Percentiles rank a stretch among this genome's conserved stretches.
phyloP scores from a whole-genome alignment of 257 asterid genomes.

The Nemophila menziesii region DNA sequence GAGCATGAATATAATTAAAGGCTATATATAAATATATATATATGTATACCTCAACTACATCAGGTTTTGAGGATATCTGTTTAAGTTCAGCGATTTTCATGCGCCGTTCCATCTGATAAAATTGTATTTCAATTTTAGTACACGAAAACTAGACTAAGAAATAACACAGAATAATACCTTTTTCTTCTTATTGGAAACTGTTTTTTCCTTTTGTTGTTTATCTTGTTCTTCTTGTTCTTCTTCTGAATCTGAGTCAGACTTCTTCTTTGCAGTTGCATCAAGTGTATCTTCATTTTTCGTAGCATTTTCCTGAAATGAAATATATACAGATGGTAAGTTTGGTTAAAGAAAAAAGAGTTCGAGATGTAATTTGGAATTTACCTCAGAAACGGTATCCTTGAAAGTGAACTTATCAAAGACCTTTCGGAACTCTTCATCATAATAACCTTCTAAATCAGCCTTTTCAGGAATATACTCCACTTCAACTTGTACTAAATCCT shows the following conservation, averaged over 20 bases:
- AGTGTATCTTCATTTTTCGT: constrained; percentile 47
- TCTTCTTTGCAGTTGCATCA: constrained; percentile 51
- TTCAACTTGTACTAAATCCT: constrained; percentile 63
- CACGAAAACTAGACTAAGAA: neutral
- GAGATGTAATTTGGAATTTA: constrained; percentile 12
- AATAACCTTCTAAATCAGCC: constrained; percentile 54
- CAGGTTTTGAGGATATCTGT: constrained; percentile 70
- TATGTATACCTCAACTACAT: constrained; percentile 76
- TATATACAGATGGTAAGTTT: neutral
- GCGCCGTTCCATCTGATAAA: constrained; percentile 65
- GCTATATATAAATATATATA: too few relatives aligned
- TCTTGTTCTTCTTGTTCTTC: constrained; percentile 87
- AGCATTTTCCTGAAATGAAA: constrained; percentile 43
- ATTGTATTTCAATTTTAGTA: constrained; percentile 9
- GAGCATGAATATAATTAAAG: neutral
- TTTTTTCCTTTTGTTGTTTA: constrained; percentile 59
- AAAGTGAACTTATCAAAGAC: constrained; percentile 83
- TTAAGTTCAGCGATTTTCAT: constrained; percentile 93
- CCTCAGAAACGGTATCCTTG: constrained; percentile 44
- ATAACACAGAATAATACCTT: constrained; percentile 35
- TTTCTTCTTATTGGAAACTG: constrained; percentile 85
- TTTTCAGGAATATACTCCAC: constrained; percentile 85
- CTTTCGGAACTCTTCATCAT: constrained; percentile 72
- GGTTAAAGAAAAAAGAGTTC: neutral
- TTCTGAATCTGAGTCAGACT: constrained; percentile 76